phyloP scores from a whole-genome alignment of 371 early-diverging fungal genomes.

The Haplosporangium sp. region DNA sequence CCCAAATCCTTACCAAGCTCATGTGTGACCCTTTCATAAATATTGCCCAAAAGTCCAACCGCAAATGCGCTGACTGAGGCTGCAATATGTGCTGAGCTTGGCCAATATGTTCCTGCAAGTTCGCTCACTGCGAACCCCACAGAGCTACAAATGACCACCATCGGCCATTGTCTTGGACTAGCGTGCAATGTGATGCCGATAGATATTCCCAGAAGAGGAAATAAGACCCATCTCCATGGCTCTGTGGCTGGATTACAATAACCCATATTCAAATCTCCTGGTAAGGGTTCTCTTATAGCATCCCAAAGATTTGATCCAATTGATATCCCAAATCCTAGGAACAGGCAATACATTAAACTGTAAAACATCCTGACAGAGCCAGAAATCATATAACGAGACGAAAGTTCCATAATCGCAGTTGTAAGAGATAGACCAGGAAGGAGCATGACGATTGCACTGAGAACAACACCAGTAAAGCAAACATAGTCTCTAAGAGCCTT shows the following conservation, averaged over 20 bases:
- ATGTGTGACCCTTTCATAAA: slow-evolving; percentile 65
- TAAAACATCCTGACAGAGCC: slow-evolving; percentile 77
- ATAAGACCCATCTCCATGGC: slow-evolving; percentile 46
- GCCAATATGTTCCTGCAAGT: slow-evolving; percentile 33
- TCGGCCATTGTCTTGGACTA: slow-evolving; percentile 53
- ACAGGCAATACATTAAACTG: slow-evolving; percentile 72
- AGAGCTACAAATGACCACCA: slow-evolving; percentile 39
- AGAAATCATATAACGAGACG: slow-evolving; percentile 77
- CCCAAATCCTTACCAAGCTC: slow-evolving; percentile 50
- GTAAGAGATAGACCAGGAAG: slow-evolving; percentile 73
- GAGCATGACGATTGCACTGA: slow-evolving; percentile 63
- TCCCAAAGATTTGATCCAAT: slow-evolving; percentile 67
- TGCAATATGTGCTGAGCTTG: slow-evolving; percentile 43
- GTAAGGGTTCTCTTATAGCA: slow-evolving; percentile 30
- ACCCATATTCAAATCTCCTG: slow-evolving; percentile 31
- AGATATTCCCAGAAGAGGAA: slow-evolving; percentile 41
- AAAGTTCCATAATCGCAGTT: slow-evolving; percentile 74
- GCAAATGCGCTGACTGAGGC: slow-evolving; percentile 69
- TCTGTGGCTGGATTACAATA: slow-evolving; percentile 46
- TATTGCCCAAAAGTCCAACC: slow-evolving; percentile 67
- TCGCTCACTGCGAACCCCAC: slow-evolving; percentile 45
- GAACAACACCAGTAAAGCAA: slow-evolving; percentile 64
- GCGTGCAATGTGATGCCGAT: slow-evolving; percentile 49
- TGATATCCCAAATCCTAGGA: slow-evolving; percentile 73
- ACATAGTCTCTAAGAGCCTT: slow-evolving; percentile 59